Percentiles rank a stretch among this genome's conserved stretches.
Conservation (phyloP, 106 monocot genomes). For the Amphibolis antarctica region DNA sequence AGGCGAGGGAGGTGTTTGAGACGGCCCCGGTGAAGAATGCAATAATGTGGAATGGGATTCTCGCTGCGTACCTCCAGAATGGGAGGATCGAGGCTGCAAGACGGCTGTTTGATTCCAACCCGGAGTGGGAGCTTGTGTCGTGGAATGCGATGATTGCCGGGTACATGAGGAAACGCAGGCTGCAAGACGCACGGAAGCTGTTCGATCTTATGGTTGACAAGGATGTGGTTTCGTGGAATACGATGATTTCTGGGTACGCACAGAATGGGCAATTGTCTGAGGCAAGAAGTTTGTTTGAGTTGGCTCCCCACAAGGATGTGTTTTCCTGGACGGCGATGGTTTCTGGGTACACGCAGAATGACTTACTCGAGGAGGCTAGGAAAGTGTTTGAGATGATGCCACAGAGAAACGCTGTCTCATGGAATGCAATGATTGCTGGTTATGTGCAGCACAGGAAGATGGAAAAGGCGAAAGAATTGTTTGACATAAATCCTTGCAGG, state of each 20-base stretch:
- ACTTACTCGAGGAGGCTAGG: constrained; percentile 41
- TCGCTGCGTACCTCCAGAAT: constrained; percentile 48
- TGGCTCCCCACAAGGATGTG: constrained; percentile 30
- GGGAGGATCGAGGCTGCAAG: constrained; percentile 35
- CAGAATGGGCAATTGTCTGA: constrained; percentile 30
- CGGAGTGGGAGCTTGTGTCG: constrained; percentile 37
- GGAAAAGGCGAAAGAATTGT: constrained; percentile 27
- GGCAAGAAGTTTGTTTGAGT: constrained; percentile 35
- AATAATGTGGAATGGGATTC: constrained; percentile 47
- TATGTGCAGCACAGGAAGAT: constrained; percentile 33
- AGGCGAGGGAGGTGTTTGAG: constrained; percentile 38
- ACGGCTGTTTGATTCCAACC: constrained; percentile 26
- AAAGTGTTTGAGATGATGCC: constrained; percentile 47
- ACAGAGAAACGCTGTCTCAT: constrained; percentile 39
- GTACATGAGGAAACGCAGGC: constrained; percentile 24
- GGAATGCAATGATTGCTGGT: constrained; percentile 61
- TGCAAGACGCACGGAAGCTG: constrained; percentile 30
- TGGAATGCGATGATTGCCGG: constrained; percentile 62
- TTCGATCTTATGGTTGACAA: constrained; percentile 38
- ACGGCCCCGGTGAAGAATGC: constrained; percentile 26
- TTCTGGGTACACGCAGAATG: constrained; percentile 56
- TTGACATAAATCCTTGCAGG: constrained; percentile 46
- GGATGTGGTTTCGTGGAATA: constrained; percentile 58
- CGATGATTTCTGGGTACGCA: constrained; percentile 53
- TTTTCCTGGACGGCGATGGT: constrained; percentile 74